phyloP scores from a whole-genome alignment of 2,329 filamentous ascomycete species.

The Phoma sp. region DNA sequence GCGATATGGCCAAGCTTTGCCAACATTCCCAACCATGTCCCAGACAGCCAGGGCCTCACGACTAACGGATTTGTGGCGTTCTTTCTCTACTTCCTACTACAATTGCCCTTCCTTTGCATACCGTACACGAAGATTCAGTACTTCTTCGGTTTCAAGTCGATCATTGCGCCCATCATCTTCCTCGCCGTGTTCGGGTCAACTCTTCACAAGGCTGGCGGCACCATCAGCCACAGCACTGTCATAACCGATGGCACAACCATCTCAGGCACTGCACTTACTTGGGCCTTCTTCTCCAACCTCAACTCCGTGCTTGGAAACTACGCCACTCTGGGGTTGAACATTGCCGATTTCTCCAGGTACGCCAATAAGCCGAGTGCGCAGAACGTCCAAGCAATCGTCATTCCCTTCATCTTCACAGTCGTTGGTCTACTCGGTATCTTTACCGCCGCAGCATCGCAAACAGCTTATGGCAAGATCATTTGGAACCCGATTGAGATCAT shows the following conservation, averaged over 20 bases:
- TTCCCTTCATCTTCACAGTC: conserved; percentile 39
- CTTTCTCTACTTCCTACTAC: conserved; percentile 35
- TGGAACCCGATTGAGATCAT: conserved; percentile 49
- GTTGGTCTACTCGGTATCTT: conserved; percentile 48
- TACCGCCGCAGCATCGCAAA: conserved; percentile 46
- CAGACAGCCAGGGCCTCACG: conserved; percentile 24
- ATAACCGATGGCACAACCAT: conserved; percentile 35
- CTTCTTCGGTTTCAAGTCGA: conserved; percentile 35
- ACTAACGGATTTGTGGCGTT: conserved; percentile 31
- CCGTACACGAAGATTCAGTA: conserved; percentile 33
- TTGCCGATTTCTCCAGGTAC: conserved; percentile 52
- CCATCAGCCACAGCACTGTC: conserved; percentile 38
- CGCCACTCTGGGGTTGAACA: conserved; percentile 38
- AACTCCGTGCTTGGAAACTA: conserved; percentile 39
- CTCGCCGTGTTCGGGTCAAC: conserved; percentile 35
- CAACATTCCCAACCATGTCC: conserved; percentile 30
- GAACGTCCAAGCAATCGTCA: conserved; percentile 47
- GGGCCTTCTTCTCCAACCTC: conserved; percentile 32
- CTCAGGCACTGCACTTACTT: conserved; percentile 31
- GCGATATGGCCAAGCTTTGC: conserved; percentile 36
- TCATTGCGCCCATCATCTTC: conserved; percentile 37
- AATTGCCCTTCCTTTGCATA: conserved; percentile 35
- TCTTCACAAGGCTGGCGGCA: conserved; percentile 30
- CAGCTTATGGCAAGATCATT: conserved; percentile 33
- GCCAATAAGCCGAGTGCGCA: conserved; percentile 42